phyloP scores from a whole-genome alignment of 2,329 filamentous ascomycete genomes.

The Aureobasidium pullulans region DNA sequence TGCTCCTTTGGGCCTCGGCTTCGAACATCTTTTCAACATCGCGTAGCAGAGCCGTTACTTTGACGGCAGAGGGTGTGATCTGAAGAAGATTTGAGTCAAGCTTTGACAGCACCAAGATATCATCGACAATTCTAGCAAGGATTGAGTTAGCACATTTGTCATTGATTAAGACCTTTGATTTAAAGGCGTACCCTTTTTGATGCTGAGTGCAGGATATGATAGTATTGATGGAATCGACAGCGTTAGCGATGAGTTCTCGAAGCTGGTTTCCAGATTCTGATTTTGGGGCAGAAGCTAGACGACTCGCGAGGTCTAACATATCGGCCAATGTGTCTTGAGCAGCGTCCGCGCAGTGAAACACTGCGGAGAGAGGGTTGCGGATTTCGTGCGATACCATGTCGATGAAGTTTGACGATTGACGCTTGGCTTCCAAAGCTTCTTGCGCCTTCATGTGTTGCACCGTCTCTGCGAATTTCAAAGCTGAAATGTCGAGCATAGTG shows the following conservation, averaged over 20 bases:
- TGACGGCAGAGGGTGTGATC: constrained; percentile 20
- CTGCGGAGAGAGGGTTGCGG: constrained; percentile 17
- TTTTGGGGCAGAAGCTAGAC: background rate
- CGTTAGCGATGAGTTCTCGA: constrained; percentile 24
- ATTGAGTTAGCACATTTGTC: background rate
- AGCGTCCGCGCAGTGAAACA: constrained; percentile 16
- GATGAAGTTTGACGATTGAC: constrained; percentile 14
- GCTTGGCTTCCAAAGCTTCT: constrained; percentile 16
- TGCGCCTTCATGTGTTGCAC: constrained; percentile 32
- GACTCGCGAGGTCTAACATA: constrained; percentile 9
- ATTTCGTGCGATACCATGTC: constrained; percentile 14
- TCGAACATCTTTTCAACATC: constrained; percentile 30
- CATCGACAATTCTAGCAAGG: constrained; percentile 33
- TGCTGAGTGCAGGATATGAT: constrained; percentile 40
- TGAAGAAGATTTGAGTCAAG: constrained; percentile 38
- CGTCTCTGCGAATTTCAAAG: constrained; percentile 38
- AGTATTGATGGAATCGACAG: constrained; percentile 31
- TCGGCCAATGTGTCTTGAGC: constrained; percentile 15
- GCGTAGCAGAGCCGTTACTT: constrained; percentile 17
- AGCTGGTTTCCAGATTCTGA: constrained; percentile 19
- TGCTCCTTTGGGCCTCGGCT: constrained; percentile 23
- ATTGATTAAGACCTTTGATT: no score
- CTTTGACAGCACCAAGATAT: constrained; percentile 38
- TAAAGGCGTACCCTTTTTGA: constrained; percentile 28
- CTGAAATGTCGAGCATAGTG: constrained; percentile 38